phyloP scores from a whole-genome alignment of 257 asterid species.

The Gardenia jasminoides region DNA sequence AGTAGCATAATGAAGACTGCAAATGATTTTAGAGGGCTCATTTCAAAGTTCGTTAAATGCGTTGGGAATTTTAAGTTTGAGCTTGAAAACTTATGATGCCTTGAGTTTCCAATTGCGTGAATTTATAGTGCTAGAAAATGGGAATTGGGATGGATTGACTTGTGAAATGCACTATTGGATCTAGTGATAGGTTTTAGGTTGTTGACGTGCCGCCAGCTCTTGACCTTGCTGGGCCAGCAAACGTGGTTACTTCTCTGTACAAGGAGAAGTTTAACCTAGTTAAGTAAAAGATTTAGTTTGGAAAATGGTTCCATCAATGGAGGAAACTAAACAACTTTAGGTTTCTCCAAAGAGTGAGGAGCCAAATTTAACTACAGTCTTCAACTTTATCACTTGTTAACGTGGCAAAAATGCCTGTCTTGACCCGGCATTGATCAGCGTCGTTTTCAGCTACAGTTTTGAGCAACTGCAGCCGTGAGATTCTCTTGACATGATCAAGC shows the following conservation, averaged over 20 bases:
- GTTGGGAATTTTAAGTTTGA: background rate
- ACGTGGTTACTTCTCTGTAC: background rate
- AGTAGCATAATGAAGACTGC: slow-evolving; percentile 1
- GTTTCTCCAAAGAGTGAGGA: background rate
- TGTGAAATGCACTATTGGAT: background rate
- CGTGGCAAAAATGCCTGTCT: background rate
- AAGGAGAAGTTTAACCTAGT: slow-evolving; percentile 7
- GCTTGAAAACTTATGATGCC: background rate
- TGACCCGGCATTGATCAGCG: no score
- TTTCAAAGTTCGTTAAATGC: background rate
- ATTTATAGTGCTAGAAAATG: slow-evolving; percentile 5
- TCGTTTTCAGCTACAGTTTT: background rate
- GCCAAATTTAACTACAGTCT: slow-evolving; percentile 1
- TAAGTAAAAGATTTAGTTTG: slow-evolving; percentile 23
- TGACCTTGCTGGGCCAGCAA: background rate
- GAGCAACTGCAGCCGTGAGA: background rate
- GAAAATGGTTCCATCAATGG: slow-evolving; percentile 25
- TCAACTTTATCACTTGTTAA: slow-evolving; percentile 8
- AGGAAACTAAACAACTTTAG: background rate
- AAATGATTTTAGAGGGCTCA: background rate
- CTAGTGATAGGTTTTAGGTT: background rate
- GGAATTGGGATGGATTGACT: slow-evolving; percentile 1
- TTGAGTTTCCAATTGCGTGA: background rate
- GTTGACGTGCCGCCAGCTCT: slow-evolving; percentile 1
- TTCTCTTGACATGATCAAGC: background rate